Evolutionary conservation across 345 rosid species (phyloP), one percentile per base, ranked within the genome.

Genomic region (Salix udensis): DNA sequence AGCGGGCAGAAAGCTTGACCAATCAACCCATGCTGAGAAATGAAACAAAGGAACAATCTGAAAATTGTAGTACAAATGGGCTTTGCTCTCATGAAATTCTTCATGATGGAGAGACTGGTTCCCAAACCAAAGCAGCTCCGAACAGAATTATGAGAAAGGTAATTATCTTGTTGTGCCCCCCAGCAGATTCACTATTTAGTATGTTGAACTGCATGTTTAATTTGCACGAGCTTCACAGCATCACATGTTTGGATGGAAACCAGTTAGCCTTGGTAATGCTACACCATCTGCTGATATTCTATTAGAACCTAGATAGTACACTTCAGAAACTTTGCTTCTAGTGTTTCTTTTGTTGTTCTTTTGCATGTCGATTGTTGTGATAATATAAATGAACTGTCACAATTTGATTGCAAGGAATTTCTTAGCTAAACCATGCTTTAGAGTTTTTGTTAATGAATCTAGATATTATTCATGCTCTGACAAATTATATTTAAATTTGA

Each of bases 31-130:
- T 81, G 79, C 81, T 18, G 69, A 71, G 77, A 73, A 81, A 80
- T 70, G 81, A 82, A 77, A 71, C 82, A 68, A 82, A 77, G 16
- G 89, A 80, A 66, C 82, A 72, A 76, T 76, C 81, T 34, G 92
- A 82, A 76, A 74, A 68, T 74, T 76, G 73, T 73, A 85, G 87
- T 78, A 80, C 77, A 67, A 89, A 90, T 82, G 94, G 90, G 70
- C 92, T 96, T 78, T 96, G 96, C 83, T 89, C 99, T 75, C 97
- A 90, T 81, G 97, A 94, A 79, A 91, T 94, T 79, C 97, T 96
- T 71, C 88, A 73, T 66, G 84, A 94, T 52, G 85, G 90, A 68
- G 89, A 82, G 65, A 80, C 78, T 34, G 82, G 81, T 76, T 78
- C 82, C 28, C 76, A 75, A 74, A 76, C 78, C 58, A 86, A 76